Evolutionary conservation across 2,329 filamentous ascomycete species (phyloP), one percentile per base, ranked within the genome.

Genomic region (Colletotrichum cordylinicola): DNA sequence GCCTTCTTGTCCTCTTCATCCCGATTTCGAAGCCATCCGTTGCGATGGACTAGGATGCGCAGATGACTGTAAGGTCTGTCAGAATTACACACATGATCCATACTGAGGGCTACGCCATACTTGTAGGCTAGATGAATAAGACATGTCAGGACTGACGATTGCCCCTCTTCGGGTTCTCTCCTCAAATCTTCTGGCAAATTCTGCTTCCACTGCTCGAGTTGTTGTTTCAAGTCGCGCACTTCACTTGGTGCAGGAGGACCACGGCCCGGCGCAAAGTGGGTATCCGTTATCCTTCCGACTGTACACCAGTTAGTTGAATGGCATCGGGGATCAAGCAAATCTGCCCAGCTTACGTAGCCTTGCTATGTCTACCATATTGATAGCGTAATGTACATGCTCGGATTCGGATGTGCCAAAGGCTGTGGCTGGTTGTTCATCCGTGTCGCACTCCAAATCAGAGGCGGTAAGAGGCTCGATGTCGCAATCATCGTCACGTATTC

Each of bases 331-430:
- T 24, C 18, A 6, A 8, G 7, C 7, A 9, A 18, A 24, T 6
- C 21, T 21, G 12, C 3, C 0, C 48, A 29, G 43, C 83, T 70
- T 70, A 85, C 83, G 81, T 33, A 85, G 72, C 31, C 79, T 79
- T 4, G 83, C 81, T 18, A 85, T 80, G 37, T 85, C 83, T 0
- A 85, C 83, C 84, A 85, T 85, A 67, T 85, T 85, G 48, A 84
- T 82, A 0, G 80, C 80, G 70, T 85, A 85, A 0, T 80, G 80
- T 6, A 84, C 78, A 65, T 85, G 84, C 55, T 85, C 82, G 4
- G 80, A 72, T 48, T 82, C 76, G 24, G 80, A 82, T 8, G 80
- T 79, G 7, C 83, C 82, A 74, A 84, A 82, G 2, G 77, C 62
- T 2, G 81, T 80, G 12, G 78, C 67, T 6, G 77, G 67, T 4